Conservation (phyloP, 257 asterid genomes). For the Nyctanthes arbortristis region DNA sequence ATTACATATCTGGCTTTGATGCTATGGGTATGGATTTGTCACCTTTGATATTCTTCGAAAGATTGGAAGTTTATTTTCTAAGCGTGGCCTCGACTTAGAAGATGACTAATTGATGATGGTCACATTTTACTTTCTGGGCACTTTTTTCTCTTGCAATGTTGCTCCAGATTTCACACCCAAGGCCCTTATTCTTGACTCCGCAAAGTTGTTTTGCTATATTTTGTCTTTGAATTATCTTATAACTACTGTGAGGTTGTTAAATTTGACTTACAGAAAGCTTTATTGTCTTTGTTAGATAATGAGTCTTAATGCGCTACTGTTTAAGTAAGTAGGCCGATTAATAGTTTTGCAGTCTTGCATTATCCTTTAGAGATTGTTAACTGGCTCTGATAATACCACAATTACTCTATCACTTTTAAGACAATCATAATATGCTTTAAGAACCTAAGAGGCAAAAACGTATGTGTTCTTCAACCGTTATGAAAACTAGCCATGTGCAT, state of each 20-base stretch:
- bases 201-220: not conserved
- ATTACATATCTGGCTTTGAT: conserved; percentile 4
- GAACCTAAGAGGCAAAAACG: not conserved
- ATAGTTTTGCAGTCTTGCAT: not conserved
- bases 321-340: not conserved
- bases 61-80: not conserved
- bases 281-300: not conserved
- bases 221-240: not conserved
- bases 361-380: not conserved
- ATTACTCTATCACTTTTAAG: not conserved
- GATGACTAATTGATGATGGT: not conserved
- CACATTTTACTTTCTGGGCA: conserved; percentile 7
- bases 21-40: not conserved
- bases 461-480: not conserved
- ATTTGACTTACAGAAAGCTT: not conserved
- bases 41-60: conserved; percentile 5
- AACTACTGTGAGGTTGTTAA: not conserved
- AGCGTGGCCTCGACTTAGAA: not conserved
- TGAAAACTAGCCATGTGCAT: not conserved
- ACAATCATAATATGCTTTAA: not conserved
- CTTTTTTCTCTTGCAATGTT: not conserved
- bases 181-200: conserved; percentile 1
- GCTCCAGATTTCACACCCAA: not conserved
- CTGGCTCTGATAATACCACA: not conserved
- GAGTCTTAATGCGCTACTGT: not conserved